These are phyloP conservation scores for Solanum rostratum DNA, from an alignment of 257 asterid genomes.

Conservation along the genomic window DNA sequence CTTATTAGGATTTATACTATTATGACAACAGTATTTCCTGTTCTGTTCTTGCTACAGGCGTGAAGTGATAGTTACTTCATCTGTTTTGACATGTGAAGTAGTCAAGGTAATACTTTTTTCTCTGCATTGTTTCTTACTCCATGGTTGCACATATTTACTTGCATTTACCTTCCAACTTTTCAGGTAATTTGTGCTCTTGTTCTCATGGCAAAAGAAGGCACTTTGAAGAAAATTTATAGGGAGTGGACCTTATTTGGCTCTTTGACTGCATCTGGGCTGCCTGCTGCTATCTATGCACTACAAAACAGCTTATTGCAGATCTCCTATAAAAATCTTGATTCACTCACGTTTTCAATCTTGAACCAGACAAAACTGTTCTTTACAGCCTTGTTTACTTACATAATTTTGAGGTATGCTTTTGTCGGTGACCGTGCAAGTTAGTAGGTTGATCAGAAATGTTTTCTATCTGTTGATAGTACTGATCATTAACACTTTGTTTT, in stretches of 20 bases:
- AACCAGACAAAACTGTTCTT: conserved; percentile 94
- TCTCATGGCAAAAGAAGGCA: conserved; percentile 77
- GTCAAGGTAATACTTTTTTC: conserved; percentile 53
- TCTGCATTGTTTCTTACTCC: neutral
- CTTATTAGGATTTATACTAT: neutral
- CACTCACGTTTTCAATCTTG: conserved; percentile 91
- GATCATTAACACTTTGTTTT: neutral
- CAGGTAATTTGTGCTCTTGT: conserved; percentile 79
- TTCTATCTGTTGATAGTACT: neutral
- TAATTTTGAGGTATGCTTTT: conserved; percentile 65
- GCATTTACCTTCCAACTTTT: neutral
- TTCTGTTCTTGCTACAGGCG: conserved; percentile 47
- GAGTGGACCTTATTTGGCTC: conserved; percentile 84
- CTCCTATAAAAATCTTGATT: conserved; percentile 83
- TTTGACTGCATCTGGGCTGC: conserved; percentile 91
- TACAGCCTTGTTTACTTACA: conserved; percentile 79
- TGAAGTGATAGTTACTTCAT: conserved; percentile 84
- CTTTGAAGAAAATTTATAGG: conserved; percentile 44
- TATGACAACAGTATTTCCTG: neutral
- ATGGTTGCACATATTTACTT: neutral
- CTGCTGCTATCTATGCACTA: conserved; percentile 92
- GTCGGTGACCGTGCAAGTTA: neutral
- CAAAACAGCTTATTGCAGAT: conserved; percentile 96
- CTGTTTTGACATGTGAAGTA: conserved; percentile 76
- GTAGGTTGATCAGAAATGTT: neutral